A percentile compares a stretch with the other conserved stretches of the same genome.
Conservation (phyloP, 148 eudicot genomes). For the Cornus kousa region DNA sequence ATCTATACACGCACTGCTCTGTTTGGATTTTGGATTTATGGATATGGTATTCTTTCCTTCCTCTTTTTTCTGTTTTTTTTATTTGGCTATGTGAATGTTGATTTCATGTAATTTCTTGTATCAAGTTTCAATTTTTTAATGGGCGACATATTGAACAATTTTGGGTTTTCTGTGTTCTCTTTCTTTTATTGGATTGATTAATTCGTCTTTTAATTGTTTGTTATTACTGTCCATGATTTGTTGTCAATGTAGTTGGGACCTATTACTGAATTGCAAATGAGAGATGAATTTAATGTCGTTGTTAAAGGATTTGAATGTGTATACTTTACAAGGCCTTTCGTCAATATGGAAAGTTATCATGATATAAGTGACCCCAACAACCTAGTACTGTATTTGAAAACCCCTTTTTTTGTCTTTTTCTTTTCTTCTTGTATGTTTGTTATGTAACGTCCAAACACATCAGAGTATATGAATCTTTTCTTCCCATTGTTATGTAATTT, state of each 20-base stretch:
- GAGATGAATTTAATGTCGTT: too few relatives aligned
- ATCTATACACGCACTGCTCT: neutral
- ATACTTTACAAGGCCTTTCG: neutral
- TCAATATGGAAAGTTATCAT: neutral
- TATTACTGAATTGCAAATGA: too few relatives aligned
- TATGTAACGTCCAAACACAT: neutral
- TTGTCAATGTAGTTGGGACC: neutral
- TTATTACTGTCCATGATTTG: neutral
- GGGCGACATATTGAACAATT: neutral
- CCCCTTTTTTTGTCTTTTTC: constrained; percentile 6
- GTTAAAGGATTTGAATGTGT: neutral
- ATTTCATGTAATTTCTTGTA: neutral
- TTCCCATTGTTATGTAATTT: too few relatives aligned
- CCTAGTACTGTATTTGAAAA: neutral
- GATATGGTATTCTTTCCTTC: neutral
- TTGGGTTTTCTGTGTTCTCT: neutral
- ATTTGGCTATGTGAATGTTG: neutral
- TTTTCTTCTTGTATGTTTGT: neutral
- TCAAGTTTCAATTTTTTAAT: neutral
- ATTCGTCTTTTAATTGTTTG: neutral
- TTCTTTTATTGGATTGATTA: too few relatives aligned
- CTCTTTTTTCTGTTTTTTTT: neutral
- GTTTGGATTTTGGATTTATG: too few relatives aligned
- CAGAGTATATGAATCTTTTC: too few relatives aligned
- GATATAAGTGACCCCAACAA: neutral